Percentiles rank a stretch among this genome's conserved stretches.
Evolutionary conservation across 2,329 filamentous ascomycete genomes (phyloP).

Genomic region (Cyclaneusma minus): DNA sequence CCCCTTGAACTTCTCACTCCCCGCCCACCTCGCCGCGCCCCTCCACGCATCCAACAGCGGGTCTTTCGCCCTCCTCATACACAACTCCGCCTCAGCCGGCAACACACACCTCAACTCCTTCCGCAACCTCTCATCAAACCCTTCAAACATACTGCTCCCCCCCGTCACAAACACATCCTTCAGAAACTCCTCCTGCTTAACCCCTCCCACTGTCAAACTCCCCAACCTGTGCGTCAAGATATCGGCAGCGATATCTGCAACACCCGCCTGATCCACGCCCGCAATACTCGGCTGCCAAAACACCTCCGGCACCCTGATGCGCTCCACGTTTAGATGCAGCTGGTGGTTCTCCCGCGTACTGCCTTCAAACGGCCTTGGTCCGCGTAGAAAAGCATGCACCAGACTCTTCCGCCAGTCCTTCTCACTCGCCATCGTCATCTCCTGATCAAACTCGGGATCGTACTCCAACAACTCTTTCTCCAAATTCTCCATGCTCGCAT

Average conservation of each 20-base stretch:
- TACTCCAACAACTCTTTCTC: constrained; percentile 76
- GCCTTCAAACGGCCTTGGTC: constrained; percentile 75
- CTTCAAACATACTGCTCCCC: constrained; percentile 75
- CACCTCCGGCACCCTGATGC: constrained; percentile 85
- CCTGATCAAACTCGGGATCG: constrained; percentile 79
- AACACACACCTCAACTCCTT: constrained; percentile 59
- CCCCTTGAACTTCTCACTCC: constrained; percentile 34
- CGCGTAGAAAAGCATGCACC: constrained; percentile 78
- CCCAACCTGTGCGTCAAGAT: constrained; percentile 72
- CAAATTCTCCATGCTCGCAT: constrained; percentile 54
- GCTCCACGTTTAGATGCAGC: constrained; percentile 90
- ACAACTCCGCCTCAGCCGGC: constrained; percentile 51
- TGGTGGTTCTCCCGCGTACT: constrained; percentile 72
- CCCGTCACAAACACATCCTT: constrained; percentile 87
- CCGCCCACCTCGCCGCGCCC: constrained; percentile 78
- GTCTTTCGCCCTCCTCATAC: constrained; percentile 58
- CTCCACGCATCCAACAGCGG: constrained; percentile 81
- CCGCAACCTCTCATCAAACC: constrained; percentile 70
- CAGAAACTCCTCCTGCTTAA: constrained; percentile 53
- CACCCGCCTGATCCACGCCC: constrained; percentile 81
- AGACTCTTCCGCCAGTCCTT: constrained; percentile 90
- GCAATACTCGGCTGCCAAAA: constrained; percentile 88
- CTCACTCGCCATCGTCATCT: constrained; percentile 82
- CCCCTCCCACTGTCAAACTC: constrained; percentile 27
- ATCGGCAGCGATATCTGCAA: constrained; percentile 82